Evolutionary conservation across 2,329 filamentous ascomycete species (phyloP), one percentile per base, ranked within the genome.

Genomic region (Cladosporium phlei): DNA sequence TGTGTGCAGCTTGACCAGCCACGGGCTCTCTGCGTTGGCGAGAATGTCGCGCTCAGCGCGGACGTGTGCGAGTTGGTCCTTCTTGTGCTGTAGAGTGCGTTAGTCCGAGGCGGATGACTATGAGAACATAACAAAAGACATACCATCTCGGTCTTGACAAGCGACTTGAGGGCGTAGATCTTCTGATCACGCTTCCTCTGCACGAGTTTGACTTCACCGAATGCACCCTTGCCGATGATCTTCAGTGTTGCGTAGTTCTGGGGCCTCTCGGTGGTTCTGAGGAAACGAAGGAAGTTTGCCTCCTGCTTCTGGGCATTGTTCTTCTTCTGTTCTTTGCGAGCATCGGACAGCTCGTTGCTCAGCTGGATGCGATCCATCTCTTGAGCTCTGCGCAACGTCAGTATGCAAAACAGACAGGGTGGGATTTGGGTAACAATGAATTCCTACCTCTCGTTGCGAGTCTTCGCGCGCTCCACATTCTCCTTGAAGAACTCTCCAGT

Each of bases 221-320:
- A 98, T 11, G 93, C 93, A 69, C 93, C 93, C 76, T 98, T 98
- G 63, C 93, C 93, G 59, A 98, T 98, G 58, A 97, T 91, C 76
- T 97, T 97, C 69, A 97, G 78, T 1, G 91, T 97, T 54, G 83
- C 82, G 76, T 97, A 98, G 72, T 97, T 97, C 58, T 91, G 83
- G 9, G 91, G 89, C 68, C 85, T 85, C 66, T 97, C 90, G 68
- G 88, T 91, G 48, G 91, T 96, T 47, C 91, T 83, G 60, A 97
- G 74, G 74, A 97, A 96, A 29, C 91, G 88, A 53, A 98, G 75
- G 68, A 95, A 97, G 60, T 89, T 87, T 40, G 87, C 88, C 68
- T 97, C 91, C 60, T 90, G 88, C 61, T 86, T 85, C 47, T 89
- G 86, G 55, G 89, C 85, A 53, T 83, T 86, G 53, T 86, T 85